These are phyloP conservation scores for Suillus weaverae DNA, from an alignment of 768 basidiomycete genomes.

Conservation along the genomic window DNA sequence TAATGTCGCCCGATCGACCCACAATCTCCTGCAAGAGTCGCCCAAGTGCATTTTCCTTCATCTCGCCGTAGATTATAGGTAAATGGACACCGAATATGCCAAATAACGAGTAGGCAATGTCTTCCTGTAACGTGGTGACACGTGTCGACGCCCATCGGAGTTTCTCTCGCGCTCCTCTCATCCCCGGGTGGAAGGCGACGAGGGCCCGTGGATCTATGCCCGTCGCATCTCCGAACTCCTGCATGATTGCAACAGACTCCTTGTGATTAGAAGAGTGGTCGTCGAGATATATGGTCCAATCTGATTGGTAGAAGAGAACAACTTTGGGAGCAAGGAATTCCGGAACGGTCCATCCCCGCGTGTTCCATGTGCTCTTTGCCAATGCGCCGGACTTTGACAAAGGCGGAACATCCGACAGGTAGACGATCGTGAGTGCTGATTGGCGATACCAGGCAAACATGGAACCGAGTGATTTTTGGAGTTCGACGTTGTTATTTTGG, in stretches of 20 bases:
- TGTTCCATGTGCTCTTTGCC: background rate
- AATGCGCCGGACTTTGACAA: background rate
- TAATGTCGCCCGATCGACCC: constrained; percentile 2
- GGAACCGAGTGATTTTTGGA: constrained; percentile 10
- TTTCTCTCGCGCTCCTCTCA: background rate
- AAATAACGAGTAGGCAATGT: background rate
- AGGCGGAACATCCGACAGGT: background rate
- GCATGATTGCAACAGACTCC: background rate
- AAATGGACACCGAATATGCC: background rate
- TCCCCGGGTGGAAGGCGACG: background rate
- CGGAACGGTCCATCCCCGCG: background rate
- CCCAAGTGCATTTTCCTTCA: background rate
- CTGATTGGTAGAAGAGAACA: background rate
- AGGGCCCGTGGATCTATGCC: background rate
- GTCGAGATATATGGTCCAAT: background rate
- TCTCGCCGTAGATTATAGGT: background rate
- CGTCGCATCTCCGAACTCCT: background rate
- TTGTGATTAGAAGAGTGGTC: background rate
- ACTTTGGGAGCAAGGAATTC: background rate
- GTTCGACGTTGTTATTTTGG: constrained; percentile 8
- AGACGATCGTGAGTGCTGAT: background rate
- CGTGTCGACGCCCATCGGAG: background rate
- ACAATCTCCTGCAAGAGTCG: constrained; percentile 3
- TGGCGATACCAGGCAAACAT: constrained; percentile 11
- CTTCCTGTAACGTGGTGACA: background rate